Evolutionary conservation across 2,329 filamentous ascomycete genomes (phyloP).

Genomic region (Alternaria hordeiaustralica): DNA sequence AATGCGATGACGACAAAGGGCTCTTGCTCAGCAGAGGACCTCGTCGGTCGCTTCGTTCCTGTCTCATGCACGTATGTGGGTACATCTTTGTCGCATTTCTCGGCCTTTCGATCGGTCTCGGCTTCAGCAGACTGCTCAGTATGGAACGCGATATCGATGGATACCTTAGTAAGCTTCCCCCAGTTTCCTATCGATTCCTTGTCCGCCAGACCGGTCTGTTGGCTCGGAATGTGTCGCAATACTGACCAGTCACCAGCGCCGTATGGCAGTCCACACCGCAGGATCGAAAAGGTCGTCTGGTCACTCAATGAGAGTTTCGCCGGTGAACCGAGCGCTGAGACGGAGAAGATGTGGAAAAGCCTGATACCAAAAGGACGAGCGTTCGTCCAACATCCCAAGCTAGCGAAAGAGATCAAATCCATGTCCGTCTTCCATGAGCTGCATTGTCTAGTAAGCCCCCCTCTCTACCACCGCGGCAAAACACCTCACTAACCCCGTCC

Average conservation of each 20-base stretch:
- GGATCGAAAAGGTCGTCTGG: slow-evolving; percentile 8
- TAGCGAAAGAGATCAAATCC: slow-evolving; percentile 3
- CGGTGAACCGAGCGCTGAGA: slow-evolving; percentile 50
- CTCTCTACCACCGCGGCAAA: too few species aligned
- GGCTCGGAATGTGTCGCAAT: background rate
- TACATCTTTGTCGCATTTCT: slow-evolving; percentile 1
- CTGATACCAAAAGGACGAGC: slow-evolving; percentile 9
- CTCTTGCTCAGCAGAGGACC: background rate
- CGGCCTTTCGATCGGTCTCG: slow-evolving; percentile 1
- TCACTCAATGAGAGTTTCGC: slow-evolving; percentile 55
- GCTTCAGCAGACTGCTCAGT: background rate
- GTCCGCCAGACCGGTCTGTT: background rate
- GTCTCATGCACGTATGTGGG: background rate
- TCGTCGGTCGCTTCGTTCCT: background rate
- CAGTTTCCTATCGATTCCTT: background rate
- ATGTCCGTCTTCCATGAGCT: slow-evolving; percentile 13
- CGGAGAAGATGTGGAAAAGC: background rate
- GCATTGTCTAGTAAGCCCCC: slow-evolving; percentile 11
- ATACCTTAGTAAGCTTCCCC: slow-evolving; percentile 4
- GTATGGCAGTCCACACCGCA: slow-evolving; percentile 1
- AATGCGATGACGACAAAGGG: background rate
- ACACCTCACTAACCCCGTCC: background rate
- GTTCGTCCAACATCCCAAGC: background rate
- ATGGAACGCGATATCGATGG: slow-evolving; percentile 8
- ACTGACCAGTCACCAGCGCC: slow-evolving; percentile 1